Conservation (phyloP, 768 basidiomycete species). For the Tricholoma furcatifolium region DNA sequence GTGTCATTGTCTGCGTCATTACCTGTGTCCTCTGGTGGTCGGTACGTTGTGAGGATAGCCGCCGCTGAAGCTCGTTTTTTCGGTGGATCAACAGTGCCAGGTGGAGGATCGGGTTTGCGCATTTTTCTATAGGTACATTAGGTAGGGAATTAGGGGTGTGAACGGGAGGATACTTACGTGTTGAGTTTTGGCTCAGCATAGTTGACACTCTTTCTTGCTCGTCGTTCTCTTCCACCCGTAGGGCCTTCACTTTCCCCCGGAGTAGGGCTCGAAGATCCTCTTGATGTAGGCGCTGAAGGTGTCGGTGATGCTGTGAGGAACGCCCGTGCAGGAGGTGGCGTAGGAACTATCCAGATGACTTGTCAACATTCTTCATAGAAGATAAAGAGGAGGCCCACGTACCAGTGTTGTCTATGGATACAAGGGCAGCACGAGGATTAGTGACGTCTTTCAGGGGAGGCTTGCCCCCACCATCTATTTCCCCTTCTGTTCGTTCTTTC, state of each 20-base stretch:
- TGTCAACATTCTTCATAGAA: neutral
- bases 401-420: conserved; percentile 46
- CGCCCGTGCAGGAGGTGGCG: conserved; percentile 12
- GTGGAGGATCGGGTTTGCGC: conserved; percentile 74
- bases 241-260: conserved; percentile 32
- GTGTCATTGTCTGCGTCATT: conserved; percentile 36
- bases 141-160: neutral
- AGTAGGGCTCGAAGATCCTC: conserved; percentile 44
- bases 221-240: conserved; percentile 49
- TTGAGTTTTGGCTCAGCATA: conserved; percentile 88
- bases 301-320: conserved; percentile 34
- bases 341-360: conserved; percentile 13
- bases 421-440: conserved; percentile 47
- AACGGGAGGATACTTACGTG: conserved; percentile 53
- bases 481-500: conserved; percentile 31
- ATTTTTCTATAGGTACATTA: conserved; percentile 61
- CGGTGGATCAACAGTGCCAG: conserved; percentile 27
- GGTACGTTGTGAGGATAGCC: conserved; percentile 34
- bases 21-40: conserved; percentile 23
- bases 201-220: conserved; percentile 76
- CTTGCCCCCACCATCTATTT: conserved; percentile 38
- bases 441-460: conserved; percentile 64
- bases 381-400: conserved; percentile 3
- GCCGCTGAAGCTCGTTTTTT: conserved; percentile 50
- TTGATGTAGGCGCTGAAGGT: conserved; percentile 45